Percentiles rank a stretch among this genome's conserved stretches.
Conservation (phyloP, 176 grass and related monocot genomes). For the Raddia guianensis region DNA sequence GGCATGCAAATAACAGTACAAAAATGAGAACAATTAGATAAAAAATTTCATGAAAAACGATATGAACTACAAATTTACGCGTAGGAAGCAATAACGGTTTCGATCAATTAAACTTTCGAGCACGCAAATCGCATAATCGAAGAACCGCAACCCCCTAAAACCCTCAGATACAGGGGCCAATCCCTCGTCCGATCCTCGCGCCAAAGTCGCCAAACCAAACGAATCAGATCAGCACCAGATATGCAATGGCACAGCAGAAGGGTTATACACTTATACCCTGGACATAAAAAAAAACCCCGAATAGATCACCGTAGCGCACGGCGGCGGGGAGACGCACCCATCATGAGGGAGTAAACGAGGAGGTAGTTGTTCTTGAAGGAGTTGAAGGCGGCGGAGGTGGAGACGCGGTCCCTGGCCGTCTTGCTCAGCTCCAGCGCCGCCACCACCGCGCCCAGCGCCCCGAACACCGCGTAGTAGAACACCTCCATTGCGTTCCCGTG, state of each 20-base stretch:
- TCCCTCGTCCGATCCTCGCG: background rate
- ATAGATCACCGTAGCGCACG: background rate
- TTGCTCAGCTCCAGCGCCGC: conserved; percentile 60
- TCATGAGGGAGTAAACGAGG: conserved; percentile 67
- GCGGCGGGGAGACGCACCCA: conserved; percentile 40
- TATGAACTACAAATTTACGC: background rate
- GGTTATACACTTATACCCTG: no score
- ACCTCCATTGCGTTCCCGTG: conserved; percentile 42
- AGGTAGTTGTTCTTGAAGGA: conserved; percentile 71
- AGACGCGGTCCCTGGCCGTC: conserved; percentile 53
- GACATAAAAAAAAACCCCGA: background rate
- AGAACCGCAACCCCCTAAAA: background rate
- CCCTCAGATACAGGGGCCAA: background rate
- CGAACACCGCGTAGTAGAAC: conserved; percentile 68
- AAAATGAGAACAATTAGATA: background rate
- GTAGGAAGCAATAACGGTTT: background rate
- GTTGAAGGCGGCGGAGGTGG: conserved; percentile 59
- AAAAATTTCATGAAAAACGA: background rate
- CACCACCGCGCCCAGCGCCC: conserved; percentile 38
- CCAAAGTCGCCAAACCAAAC: background rate
- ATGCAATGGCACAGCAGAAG: background rate
- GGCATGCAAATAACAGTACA: background rate
- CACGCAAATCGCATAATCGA: background rate
- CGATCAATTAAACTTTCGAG: background rate
- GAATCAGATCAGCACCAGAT: conserved; percentile 1